Evolutionary conservation across 1,284 basidiomycete species (phyloP).

Genomic region (Heterobasidion irregulare): DNA sequence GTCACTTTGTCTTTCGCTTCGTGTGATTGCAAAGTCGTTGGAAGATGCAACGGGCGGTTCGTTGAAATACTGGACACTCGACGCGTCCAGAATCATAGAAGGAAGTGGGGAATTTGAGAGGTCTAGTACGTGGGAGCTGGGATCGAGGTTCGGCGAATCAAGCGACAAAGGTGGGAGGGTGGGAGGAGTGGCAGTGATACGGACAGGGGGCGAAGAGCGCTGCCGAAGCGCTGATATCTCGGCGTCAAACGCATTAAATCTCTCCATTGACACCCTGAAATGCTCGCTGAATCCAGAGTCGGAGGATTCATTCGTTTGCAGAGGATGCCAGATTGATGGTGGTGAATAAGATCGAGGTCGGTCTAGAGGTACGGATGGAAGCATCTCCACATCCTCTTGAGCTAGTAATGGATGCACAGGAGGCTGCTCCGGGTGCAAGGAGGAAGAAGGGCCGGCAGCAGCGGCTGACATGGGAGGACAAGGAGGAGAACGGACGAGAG

Average conservation of each 20-base stretch:
- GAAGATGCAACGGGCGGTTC: too few species aligned
- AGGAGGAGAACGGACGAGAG: not conserved
- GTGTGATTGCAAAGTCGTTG: too few species aligned
- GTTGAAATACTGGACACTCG: too few species aligned
- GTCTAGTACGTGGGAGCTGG: not conserved
- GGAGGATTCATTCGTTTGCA: not conserved
- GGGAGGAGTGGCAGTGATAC: conserved; percentile 8
- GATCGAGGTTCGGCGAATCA: conserved; percentile 6
- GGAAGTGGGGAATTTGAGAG: not conserved
- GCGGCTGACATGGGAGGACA: not conserved
- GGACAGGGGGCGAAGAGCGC: conserved; percentile 18
- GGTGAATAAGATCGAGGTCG: too few species aligned
- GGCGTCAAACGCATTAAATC: conserved; percentile 43
- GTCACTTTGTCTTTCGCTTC: not conserved
- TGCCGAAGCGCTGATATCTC: conserved; percentile 33
- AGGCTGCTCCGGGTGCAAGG: not conserved
- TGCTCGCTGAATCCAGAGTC: conserved; percentile 20
- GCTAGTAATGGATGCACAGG: too few species aligned
- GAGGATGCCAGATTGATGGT: too few species aligned
- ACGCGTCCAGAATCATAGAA: too few species aligned
- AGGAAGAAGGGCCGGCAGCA: not conserved
- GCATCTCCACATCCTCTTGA: too few species aligned
- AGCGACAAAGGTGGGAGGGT: conserved; percentile 6
- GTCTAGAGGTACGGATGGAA: too few species aligned
- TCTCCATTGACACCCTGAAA: conserved; percentile 38